Percentiles rank a stretch among this genome's conserved stretches.
phyloP scores from a whole-genome alignment of 495 filamentous ascomycete species.

The Penicillium turbatum region DNA sequence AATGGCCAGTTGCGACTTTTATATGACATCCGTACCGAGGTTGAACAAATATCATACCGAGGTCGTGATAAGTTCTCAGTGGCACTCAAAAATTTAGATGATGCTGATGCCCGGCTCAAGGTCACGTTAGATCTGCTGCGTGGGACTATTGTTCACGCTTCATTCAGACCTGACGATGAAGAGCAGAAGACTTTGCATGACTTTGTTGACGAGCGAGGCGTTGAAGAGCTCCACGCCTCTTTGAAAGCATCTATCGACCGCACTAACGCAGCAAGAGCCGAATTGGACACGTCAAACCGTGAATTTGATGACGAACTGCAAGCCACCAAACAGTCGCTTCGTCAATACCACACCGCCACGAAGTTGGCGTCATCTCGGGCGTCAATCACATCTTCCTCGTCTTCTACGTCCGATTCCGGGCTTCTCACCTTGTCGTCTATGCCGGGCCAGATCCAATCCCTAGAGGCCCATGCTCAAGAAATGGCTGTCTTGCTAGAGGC shows the following conservation, averaged over 20 bases:
- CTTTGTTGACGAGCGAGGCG: constrained; percentile 80
- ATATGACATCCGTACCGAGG: constrained; percentile 59
- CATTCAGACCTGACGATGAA: constrained; percentile 66
- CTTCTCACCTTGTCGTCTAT: constrained; percentile 50
- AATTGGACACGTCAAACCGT: constrained; percentile 42
- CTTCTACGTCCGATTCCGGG: constrained; percentile 34
- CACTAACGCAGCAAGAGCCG: constrained; percentile 52
- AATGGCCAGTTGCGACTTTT: constrained; percentile 68
- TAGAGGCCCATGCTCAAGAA: constrained; percentile 74
- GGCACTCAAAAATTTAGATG: constrained; percentile 68
- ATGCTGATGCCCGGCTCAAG: constrained; percentile 64
- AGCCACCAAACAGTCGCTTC: constrained; percentile 57
- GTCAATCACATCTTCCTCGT: constrained; percentile 39
- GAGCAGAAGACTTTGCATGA: constrained; percentile 71
- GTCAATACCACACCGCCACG: constrained; percentile 36
- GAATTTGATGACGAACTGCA: constrained; percentile 56
- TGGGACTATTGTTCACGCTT: constrained; percentile 66
- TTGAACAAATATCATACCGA: constrained; percentile 49
- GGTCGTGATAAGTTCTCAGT: constrained; percentile 55
- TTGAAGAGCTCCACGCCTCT: constrained; percentile 61
- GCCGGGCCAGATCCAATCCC: constrained; percentile 60
- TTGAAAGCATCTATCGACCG: constrained; percentile 65
- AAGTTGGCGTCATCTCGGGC: constrained; percentile 40
- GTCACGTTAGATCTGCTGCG: constrained; percentile 66
- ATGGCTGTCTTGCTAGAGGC: constrained; percentile 81